Evolutionary conservation across 2,329 filamentous ascomycete species (phyloP).

Genomic region (Penicillium decumbens): DNA sequence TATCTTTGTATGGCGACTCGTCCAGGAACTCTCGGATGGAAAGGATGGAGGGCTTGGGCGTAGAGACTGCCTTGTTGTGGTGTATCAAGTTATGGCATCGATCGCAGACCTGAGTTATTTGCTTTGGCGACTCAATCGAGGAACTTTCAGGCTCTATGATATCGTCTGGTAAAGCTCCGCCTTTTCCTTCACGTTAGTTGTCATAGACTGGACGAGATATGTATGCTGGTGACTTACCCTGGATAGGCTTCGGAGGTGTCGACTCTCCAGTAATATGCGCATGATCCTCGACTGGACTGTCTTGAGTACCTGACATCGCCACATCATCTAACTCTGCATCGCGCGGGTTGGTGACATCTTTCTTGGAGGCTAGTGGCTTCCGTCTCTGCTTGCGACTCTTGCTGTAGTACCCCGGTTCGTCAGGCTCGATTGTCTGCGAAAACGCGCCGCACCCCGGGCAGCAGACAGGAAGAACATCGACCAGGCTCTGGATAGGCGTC

Average conservation of each 20-base stretch:
- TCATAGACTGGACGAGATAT: background rate
- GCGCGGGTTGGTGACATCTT: constrained; percentile 10
- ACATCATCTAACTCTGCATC: constrained; percentile 16
- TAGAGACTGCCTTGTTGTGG: constrained; percentile 65
- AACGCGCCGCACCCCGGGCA: constrained; percentile 63
- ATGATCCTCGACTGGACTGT: background rate
- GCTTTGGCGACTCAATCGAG: constrained; percentile 19
- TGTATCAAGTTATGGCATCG: constrained; percentile 80
- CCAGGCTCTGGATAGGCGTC: constrained; percentile 8
- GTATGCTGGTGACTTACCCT: constrained; percentile 6
- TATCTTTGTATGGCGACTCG: constrained; percentile 83
- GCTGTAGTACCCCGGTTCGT: constrained; percentile 57
- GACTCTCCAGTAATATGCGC: background rate
- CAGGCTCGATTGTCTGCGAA: constrained; percentile 52
- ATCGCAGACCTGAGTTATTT: constrained; percentile 59
- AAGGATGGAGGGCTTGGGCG: constrained; percentile 74
- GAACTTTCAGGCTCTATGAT: constrained; percentile 17
- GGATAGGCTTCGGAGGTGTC: constrained; percentile 12
- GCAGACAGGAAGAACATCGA: constrained; percentile 43
- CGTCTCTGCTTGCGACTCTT: constrained; percentile 47
- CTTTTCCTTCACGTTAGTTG: constrained; percentile 9
- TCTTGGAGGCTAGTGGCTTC: constrained; percentile 27
- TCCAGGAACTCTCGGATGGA: constrained; percentile 77
- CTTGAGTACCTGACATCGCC: constrained; percentile 4
- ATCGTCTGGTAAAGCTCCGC: constrained; percentile 21